Evolutionary conservation across 2,329 filamentous ascomycete genomes (phyloP).

Genomic region (Stemphylium lycopersici): DNA sequence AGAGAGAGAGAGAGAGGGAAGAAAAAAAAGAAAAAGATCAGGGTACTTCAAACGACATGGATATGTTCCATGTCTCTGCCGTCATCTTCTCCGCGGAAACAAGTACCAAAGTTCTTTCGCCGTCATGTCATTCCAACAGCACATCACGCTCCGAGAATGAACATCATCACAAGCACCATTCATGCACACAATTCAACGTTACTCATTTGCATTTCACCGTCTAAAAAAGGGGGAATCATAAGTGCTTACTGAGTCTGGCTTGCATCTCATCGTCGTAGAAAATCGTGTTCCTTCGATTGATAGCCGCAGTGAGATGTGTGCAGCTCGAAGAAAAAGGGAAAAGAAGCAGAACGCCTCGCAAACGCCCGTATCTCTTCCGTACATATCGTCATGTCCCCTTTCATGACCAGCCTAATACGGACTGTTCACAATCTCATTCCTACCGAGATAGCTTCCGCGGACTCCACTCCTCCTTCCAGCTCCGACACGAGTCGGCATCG

Average conservation of each 20-base stretch:
- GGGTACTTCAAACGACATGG: no score
- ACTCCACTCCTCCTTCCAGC: constrained; percentile 41
- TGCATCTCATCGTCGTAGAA: background rate
- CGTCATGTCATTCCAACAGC: background rate
- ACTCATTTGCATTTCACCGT: background rate
- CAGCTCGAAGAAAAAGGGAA: background rate
- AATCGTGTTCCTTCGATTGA: background rate
- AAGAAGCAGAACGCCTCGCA: background rate
- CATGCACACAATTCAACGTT: no score
- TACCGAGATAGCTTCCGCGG: constrained; percentile 73
- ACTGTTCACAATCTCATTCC: constrained; percentile 83
- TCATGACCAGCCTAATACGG: constrained; percentile 55
- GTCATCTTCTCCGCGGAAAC: no score
- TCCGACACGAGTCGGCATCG: constrained; percentile 60
- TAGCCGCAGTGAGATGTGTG: background rate
- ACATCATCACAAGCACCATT: no score
- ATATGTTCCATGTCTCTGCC: no score
- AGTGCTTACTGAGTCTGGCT: background rate
- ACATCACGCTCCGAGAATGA: no score
- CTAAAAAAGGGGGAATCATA: background rate
- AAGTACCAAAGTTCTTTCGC: background rate
- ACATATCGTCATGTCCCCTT: background rate
- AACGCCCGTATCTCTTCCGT: no score
- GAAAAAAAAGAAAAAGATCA: no score
- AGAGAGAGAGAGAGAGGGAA: no score